Evolutionary conservation across 257 asterid species (phyloP), one percentile per base, ranked within the genome.

Genomic region (Verbascum thapsus): DNA sequence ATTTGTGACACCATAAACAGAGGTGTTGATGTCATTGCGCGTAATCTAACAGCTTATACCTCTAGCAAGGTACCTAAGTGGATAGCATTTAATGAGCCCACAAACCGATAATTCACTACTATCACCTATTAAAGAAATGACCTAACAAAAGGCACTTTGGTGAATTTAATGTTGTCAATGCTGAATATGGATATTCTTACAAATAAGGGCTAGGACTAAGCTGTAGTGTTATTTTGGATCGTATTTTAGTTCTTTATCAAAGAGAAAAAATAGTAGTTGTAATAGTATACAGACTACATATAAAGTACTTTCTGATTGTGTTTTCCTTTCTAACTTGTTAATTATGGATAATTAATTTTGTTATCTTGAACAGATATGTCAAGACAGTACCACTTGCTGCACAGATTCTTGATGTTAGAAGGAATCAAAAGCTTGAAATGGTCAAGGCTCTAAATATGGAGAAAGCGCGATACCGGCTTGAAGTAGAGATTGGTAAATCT

Each of bases 401-500:
- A 48, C 69, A 87, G 78, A 17, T 87, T 77, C 94, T 92, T 67
- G 99, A 90, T 61, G 83, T 92, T 72, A 83, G 94, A 79, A 85
- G 61, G 76, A 81, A 8, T 70, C 97, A 90, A 63, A 94, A 94
- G 76, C 94, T 84, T 73, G 84, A 94, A 78, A 85, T 94, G 65
- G 88, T 85, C 69, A 79, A 87, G 75, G 84, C 83, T 72, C 70
- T 94, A 69, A 94, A 83, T 69, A 50, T 77, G 53, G 96, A 82
- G 78, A 79, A 90, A 77, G 95, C 99, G 3, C 85, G 92, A n/a
- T 90, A 90, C 72, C 81, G 90, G 55, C 77, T 94, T 63, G 96
- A 94, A 81, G 97, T 84, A 43, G 97, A 90, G 83, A 90, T 94
- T 59, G 99, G 97, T 45, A 87, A 94, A 90, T 85, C 96, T 68